Evolutionary conservation across 352 stramenopile genomes (phyloP).

Genomic region (Phytophthora parvispora): DNA sequence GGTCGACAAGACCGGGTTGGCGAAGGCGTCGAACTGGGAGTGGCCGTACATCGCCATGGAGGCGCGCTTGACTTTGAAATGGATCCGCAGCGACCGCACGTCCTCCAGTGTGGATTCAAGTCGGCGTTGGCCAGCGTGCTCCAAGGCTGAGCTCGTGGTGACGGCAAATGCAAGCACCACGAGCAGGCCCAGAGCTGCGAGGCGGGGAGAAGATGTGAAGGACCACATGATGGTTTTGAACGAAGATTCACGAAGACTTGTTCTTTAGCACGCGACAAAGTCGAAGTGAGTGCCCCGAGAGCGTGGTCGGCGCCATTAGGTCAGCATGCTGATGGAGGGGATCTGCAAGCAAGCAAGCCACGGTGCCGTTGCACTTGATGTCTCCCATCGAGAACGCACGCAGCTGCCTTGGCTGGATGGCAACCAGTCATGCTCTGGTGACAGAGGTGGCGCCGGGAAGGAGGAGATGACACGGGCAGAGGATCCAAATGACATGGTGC

Average conservation of each 20-base stretch:
- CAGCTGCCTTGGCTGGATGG: constrained; percentile 17
- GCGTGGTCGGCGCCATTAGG: not conserved
- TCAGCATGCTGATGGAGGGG: not conserved
- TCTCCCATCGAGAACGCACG: constrained; percentile 8
- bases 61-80: constrained; percentile 42
- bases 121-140: not conserved
- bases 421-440: constrained; percentile 7
- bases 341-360: not conserved
- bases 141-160: not conserved
- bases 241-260: not conserved
- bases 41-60: constrained; percentile 45
- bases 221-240: constrained; percentile 5
- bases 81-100: constrained; percentile 35
- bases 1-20: constrained; percentile 33
- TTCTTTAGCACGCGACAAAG: constrained; percentile 13
- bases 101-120: constrained; percentile 27
- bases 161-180: constrained; percentile 10
- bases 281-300: constrained; percentile 19
- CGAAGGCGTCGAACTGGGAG: constrained; percentile 43
- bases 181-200: constrained; percentile 9
- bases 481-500: constrained; percentile 3
- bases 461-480: constrained; percentile 11
- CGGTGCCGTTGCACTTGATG: constrained; percentile 18
- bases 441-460: constrained; percentile 10
- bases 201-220: not conserved